Conservation (phyloP, 2,329 filamentous ascomycete genomes). For the Dendryphion nanum region DNA sequence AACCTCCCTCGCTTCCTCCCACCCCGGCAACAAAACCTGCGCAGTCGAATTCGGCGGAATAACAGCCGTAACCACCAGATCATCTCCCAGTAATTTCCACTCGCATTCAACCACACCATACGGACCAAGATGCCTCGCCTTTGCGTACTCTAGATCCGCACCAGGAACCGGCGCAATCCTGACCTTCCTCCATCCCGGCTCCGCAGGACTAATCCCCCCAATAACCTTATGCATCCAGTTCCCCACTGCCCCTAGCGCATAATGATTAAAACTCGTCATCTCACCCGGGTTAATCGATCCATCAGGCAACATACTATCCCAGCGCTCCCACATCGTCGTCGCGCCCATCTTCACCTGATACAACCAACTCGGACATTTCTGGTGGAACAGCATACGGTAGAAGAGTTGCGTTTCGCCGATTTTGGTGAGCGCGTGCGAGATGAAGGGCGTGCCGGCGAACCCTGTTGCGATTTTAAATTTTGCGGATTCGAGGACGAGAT, state of each 20-base stretch:
- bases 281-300: background rate
- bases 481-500: background rate
- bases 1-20: too few species aligned
- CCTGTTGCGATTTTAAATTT: background rate
- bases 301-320: constrained; percentile 1
- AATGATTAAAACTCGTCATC: constrained; percentile 3
- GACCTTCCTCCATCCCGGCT: constrained; percentile 2
- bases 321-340: constrained; percentile 39
- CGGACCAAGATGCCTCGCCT: background rate
- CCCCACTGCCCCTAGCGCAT: constrained; percentile 1
- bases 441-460: background rate
- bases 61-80: background rate
- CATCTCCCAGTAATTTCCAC: background rate
- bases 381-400: constrained; percentile 50
- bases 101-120: background rate
- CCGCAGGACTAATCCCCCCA: constrained; percentile 1
- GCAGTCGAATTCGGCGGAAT: background rate
- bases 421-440: constrained; percentile 4
- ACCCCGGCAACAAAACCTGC: background rate
- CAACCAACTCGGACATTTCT: constrained; percentile 46
- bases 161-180: background rate
- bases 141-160: background rate
- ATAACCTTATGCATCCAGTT: constrained; percentile 1
- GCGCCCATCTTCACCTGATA: constrained; percentile 47
- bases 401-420: constrained; percentile 2